Evolutionary conservation across 345 rosid genomes (phyloP).

Genomic region (Populus alba): DNA sequence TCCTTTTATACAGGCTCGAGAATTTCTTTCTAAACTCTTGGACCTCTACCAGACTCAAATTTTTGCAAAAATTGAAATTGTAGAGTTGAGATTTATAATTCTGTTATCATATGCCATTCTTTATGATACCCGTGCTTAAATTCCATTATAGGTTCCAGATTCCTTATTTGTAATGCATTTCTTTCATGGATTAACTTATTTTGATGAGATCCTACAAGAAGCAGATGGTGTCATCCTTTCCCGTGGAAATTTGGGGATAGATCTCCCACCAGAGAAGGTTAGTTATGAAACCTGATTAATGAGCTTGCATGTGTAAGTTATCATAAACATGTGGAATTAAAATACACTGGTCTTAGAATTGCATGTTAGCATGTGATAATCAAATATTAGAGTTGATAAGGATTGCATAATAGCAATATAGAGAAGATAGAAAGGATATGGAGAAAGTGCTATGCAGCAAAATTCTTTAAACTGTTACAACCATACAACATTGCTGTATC

Average conservation of each 20-base stretch:
- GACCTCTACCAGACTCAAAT: constrained; percentile 58
- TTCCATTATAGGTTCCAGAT: constrained; percentile 12
- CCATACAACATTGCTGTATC: background rate
- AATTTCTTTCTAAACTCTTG: constrained; percentile 47
- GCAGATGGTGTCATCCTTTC: constrained; percentile 39
- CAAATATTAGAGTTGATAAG: background rate
- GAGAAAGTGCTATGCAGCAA: background rate
- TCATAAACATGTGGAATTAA: background rate
- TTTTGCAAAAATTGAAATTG: constrained; percentile 64
- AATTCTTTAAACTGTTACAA: background rate
- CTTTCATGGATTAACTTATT: constrained; percentile 53
- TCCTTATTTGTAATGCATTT: constrained; percentile 1
- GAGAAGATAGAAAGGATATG: background rate
- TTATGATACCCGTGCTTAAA: background rate
- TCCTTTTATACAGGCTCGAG: constrained; percentile 48
- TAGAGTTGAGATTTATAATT: constrained; percentile 41
- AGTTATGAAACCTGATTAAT: background rate
- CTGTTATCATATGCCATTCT: background rate
- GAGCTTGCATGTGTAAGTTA: background rate
- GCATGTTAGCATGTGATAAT: background rate
- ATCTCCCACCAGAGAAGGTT: constrained; percentile 79
- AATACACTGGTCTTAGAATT: background rate
- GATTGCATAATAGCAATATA: background rate
- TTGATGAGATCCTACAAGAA: constrained; percentile 53
- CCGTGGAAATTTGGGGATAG: constrained; percentile 73